Evolutionary conservation across 345 rosid species (phyloP).

Genomic region (Rhizophora apiculata): DNA sequence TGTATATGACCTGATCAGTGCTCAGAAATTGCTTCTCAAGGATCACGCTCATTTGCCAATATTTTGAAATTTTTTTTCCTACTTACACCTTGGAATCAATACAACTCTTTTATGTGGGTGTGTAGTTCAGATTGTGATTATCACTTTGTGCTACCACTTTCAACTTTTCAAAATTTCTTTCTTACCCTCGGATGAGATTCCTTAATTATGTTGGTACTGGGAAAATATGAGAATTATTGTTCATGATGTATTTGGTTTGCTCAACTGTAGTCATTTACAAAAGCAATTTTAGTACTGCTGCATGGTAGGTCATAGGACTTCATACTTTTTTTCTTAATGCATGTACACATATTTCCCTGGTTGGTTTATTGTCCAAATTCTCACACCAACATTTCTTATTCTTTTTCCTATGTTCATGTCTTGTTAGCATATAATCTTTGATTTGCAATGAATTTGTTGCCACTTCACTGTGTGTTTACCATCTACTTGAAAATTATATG

Average conservation of each 20-base stretch:
- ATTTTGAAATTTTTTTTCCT: conserved; percentile 48
- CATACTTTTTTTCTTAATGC: too few species aligned
- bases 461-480: not conserved
- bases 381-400: not conserved
- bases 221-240: not conserved
- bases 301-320: not conserved
- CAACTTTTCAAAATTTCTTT: not conserved
- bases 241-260: not conserved
- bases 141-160: conserved; percentile 3
- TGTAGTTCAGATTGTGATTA: conserved; percentile 5
- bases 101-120: conserved; percentile 77
- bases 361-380: not conserved
- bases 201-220: not conserved
- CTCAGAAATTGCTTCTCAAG: conserved; percentile 37
- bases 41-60: conserved; percentile 33
- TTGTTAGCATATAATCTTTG: not conserved
- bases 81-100: conserved; percentile 57
- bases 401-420: not conserved
- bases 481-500: conserved; percentile 19
- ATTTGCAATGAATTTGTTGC: not conserved
- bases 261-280: not conserved
- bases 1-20: conserved; percentile 71
- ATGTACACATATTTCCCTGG: too few species aligned
- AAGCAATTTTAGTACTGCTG: not conserved
- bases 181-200: not conserved